Base-by-base conservation (phyloP, 345 rosid species). In the Syzygium grande region DNA sequence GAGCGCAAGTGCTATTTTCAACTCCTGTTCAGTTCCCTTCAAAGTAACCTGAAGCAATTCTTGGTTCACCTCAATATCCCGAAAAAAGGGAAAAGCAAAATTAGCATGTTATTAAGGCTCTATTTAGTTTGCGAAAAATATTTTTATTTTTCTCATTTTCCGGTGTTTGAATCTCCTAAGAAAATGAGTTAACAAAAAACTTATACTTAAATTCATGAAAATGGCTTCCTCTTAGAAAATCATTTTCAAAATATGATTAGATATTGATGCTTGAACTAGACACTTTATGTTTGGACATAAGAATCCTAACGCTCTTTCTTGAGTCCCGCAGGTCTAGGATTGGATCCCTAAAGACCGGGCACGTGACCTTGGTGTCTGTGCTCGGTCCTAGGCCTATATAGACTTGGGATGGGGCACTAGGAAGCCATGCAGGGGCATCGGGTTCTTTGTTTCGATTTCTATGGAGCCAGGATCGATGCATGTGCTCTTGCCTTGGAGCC, bases 211-310 rank as follows among this genome's bases (percentile, higher is more conserved):
- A 1, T 58, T 25, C 0, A 25, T 5, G 15, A 25, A 58, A 0
- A 25, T 58, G 65, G 27, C 11, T 58, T 13, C 5, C 65, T 58
- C 30, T 58, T 25, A 25, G 30, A 58, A 58, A 58, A 11, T 58
- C 27, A 51, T 51, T 51, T 51, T 51, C 11, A 51, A 8, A 11
- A 51, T 51, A 58, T 58, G 30, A 58, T 29, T 58, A 11, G 15
- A 25, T 58, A 58, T 58, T 5, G 3, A 25, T 0, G 0, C 1
- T 25, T 25, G 30, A 11, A 25, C 11, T 4, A 11, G 13, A 58
- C 2, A 25, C 65, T 58, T 1, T 6, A 58, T 10, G 27, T 6
- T 58, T 58, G 15, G 27, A 29, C 15, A 11, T 4, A 11, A 29
- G 29, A 58, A 58, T 6, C 65, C 27, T 58, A 58, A 58, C 0